Conservation (phyloP, 2,329 filamentous ascomycete species). For the Tolypocladium album region DNA sequence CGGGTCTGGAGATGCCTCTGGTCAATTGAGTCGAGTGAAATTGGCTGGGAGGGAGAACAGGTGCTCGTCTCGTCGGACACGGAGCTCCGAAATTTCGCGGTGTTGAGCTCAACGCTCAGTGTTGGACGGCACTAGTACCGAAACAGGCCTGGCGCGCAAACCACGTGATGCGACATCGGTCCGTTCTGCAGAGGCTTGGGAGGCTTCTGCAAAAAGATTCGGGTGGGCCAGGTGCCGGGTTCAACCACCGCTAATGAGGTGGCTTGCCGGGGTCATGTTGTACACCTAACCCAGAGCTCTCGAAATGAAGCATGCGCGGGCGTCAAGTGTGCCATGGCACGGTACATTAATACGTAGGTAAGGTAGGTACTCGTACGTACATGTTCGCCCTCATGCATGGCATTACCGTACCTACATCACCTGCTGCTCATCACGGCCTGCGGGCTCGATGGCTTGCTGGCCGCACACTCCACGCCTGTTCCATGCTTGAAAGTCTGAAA, state of each 20-base stretch:
- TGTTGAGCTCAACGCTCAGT: slow-evolving; percentile 30
- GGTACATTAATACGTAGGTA: no score
- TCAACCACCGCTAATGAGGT: no score
- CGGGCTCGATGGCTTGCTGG: slow-evolving; percentile 2
- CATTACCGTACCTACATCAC: slow-evolving; percentile 3
- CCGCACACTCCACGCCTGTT: neutral
- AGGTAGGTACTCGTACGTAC: no score
- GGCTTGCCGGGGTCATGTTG: neutral
- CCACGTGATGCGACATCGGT: slow-evolving; percentile 14
- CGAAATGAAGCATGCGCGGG: neutral
- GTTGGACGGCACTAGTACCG: slow-evolving; percentile 25
- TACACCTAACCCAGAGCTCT: neutral
- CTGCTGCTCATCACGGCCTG: slow-evolving; percentile 8
- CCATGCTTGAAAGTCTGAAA: neutral
- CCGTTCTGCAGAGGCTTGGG: neutral
- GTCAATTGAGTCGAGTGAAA: slow-evolving; percentile 14
- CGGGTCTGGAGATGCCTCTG: slow-evolving; percentile 20
- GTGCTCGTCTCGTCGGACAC: slow-evolving; percentile 18
- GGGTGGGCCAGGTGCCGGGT: neutral
- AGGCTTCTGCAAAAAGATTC: neutral
- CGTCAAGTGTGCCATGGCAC: neutral
- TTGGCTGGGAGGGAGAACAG: slow-evolving; percentile 16
- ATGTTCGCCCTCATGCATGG: no score
- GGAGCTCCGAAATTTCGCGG: slow-evolving; percentile 33
- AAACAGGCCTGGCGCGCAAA: slow-evolving; percentile 9